phyloP scores from a whole-genome alignment of 495 filamentous ascomycete genomes.

The Pyrenula massariospora region DNA sequence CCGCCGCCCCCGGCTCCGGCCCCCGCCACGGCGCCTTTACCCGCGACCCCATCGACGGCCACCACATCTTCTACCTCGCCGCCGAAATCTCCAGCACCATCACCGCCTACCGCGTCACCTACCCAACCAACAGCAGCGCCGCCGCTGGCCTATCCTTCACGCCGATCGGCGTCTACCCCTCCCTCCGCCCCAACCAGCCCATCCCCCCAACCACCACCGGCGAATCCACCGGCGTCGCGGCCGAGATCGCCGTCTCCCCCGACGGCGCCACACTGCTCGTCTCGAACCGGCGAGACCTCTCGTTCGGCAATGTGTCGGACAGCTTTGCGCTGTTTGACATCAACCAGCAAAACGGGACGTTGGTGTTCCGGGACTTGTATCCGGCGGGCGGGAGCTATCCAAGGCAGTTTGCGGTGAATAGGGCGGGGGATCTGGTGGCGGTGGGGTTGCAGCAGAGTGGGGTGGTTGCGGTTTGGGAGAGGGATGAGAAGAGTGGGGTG shows the following conservation, averaged over 20 bases:
- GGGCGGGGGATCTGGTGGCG: conserved; percentile 45
- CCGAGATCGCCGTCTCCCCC: conserved; percentile 21
- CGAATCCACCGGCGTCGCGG: conserved; percentile 20
- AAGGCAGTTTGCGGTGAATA: conserved; percentile 55
- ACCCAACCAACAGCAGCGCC: conserved; percentile 21
- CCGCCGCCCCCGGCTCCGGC: conserved; percentile 39
- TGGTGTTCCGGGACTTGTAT: conserved; percentile 35
- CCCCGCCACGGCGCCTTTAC: conserved; percentile 59
- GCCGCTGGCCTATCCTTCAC: not conserved
- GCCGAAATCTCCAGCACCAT: conserved; percentile 51
- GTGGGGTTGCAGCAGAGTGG: conserved; percentile 49
- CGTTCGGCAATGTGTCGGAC: conserved; percentile 14
- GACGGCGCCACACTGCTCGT: conserved; percentile 18
- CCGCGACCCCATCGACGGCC: conserved; percentile 8
- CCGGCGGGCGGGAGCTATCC: conserved; percentile 49
- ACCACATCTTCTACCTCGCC: conserved; percentile 45
- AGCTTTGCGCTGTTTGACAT: conserved; percentile 19
- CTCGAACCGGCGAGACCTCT: conserved; percentile 30
- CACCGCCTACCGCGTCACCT: conserved; percentile 44
- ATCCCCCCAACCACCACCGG: conserved; percentile 13
- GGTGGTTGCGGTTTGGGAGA: conserved; percentile 46
- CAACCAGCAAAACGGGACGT: conserved; percentile 29
- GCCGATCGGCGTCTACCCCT: conserved; percentile 15
- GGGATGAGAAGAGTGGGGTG: conserved; percentile 42
- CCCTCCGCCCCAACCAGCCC: conserved; percentile 28